phyloP scores from a whole-genome alignment of 441 rosid genomes.

The Croton laevigatus region DNA sequence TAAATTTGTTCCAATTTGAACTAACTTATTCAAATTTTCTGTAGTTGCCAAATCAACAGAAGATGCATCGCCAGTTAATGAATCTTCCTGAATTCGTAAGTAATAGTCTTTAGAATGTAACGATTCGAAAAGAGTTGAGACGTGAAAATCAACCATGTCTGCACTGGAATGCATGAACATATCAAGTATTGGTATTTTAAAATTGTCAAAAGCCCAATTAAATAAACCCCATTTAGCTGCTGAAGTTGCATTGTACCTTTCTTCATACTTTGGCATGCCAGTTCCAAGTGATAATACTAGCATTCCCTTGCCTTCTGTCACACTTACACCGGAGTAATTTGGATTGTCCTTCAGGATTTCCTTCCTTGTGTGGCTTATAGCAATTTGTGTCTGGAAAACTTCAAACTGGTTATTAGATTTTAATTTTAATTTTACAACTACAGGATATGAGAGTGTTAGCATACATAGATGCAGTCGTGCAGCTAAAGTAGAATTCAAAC shows the following conservation, averaged over 20 bases:
- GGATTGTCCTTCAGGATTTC: constrained; percentile 9
- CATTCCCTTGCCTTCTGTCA: constrained; percentile 17
- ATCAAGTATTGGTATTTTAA: constrained; percentile 23
- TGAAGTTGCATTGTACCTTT: constrained; percentile 23
- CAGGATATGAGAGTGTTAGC: too few species aligned
- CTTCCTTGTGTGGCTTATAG: constrained; percentile 25
- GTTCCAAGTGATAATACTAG: constrained; percentile 40
- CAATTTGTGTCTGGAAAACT: constrained; percentile 33
- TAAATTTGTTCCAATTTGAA: constrained; percentile 16
- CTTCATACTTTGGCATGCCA: constrained; percentile 27
- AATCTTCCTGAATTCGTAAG: constrained; percentile 32
- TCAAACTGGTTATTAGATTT: too few species aligned
- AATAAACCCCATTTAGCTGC: constrained; percentile 30
- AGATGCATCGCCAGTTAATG: constrained; percentile 18
- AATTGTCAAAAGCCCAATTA: constrained; percentile 21
- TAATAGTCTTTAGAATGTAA: constrained; percentile 5
- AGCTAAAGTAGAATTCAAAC: too few species aligned
- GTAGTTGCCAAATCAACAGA: constrained; percentile 22
- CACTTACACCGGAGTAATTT: constrained; percentile 11
- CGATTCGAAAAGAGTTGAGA: constrained; percentile 24
- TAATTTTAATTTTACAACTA: too few species aligned
- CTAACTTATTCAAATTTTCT: constrained; percentile 24
- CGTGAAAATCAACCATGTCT: constrained; percentile 27
- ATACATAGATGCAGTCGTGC: too few species aligned
- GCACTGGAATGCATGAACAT: constrained; percentile 22